A percentile compares a stretch with the other conserved stretches of the same genome.
Conservation (phyloP, 441 rosid species). For the Biscutella laevigata region DNA sequence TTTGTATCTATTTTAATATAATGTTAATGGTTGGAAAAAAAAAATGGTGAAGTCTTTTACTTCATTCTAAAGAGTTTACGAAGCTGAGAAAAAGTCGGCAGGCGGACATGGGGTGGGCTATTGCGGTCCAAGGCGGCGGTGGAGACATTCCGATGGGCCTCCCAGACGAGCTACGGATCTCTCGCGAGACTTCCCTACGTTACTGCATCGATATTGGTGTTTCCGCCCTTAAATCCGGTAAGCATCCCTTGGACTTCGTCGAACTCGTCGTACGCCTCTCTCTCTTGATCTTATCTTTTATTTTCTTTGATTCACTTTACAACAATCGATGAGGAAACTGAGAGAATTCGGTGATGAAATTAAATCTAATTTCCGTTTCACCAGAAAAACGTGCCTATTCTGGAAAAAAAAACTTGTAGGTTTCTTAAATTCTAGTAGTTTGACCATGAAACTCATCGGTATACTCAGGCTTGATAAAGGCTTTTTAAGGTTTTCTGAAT, state of each 20-base stretch:
- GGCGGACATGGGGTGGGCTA: constrained; percentile 73
- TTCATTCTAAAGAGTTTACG: too few relatives aligned
- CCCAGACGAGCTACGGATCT: constrained; percentile 51
- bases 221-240: constrained; percentile 58
- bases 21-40: too few relatives aligned
- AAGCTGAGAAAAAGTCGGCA: too few relatives aligned
- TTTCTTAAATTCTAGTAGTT: neutral
- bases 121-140: constrained; percentile 85
- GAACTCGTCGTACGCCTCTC: constrained; percentile 81
- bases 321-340: too few relatives aligned
- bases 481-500: neutral
- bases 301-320: too few relatives aligned
- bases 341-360: neutral
- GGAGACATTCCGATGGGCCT: constrained; percentile 57
- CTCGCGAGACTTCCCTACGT: constrained; percentile 71
- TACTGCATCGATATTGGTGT: constrained; percentile 77
- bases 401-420: too few relatives aligned
- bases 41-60: too few relatives aligned
- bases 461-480: neutral
- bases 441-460: neutral
- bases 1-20: too few relatives aligned
- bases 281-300: neutral
- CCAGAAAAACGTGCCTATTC: too few relatives aligned
- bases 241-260: constrained; percentile 67
- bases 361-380: too few relatives aligned